Evolutionary conservation across 176 grass and related monocot species (phyloP), one percentile per base, ranked within the genome.

Genomic region (Zizania latifolia): DNA sequence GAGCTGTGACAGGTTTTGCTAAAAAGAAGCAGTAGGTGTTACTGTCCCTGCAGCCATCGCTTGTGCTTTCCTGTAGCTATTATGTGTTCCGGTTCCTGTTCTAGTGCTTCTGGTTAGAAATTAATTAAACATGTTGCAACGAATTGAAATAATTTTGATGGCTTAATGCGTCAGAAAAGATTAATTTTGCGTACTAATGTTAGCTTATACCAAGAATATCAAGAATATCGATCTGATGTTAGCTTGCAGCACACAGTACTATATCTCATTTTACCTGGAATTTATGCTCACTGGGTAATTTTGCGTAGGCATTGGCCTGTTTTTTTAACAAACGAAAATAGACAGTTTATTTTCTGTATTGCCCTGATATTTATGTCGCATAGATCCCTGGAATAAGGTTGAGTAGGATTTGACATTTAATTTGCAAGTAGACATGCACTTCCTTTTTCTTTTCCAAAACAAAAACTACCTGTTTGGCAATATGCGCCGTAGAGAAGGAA

Each of bases 11-110:
- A 86, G 55, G 4, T n/a, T n/a, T 48, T 63, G n/a, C 53, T 45
- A 10, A 33, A n/a, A 15, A 62, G 40, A 11, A 33, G 33, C 6
- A 64, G 36, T 5, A 71, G 1, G 12, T 57, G 8, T 22, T 63
- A 48, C 24, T 70, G 43, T 63, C 33, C 26, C 17, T 63, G 82
- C 82, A 78, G 65, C 82, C 66, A 72, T 77, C 82, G 63, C 74
- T 78, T 45, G 58, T 57, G 58, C 21, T 68, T 78, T 24, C 65
- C 5, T 65, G 74, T 84, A 71, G 22, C 28, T 78, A 11, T 31
- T 71, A 16, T 62, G 7, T 41, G 31, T 1, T 76, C n/a, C n/a
- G n/a, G n/a, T n/a, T n/a, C n/a, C n/a, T n/a, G n/a, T n/a, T n/a
- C 65, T 43, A 1, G 61, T 50, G 28, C 16, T 8, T 76, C 5